Conservation (phyloP, 305 asterid species). For the Fraxinus nigra region DNA sequence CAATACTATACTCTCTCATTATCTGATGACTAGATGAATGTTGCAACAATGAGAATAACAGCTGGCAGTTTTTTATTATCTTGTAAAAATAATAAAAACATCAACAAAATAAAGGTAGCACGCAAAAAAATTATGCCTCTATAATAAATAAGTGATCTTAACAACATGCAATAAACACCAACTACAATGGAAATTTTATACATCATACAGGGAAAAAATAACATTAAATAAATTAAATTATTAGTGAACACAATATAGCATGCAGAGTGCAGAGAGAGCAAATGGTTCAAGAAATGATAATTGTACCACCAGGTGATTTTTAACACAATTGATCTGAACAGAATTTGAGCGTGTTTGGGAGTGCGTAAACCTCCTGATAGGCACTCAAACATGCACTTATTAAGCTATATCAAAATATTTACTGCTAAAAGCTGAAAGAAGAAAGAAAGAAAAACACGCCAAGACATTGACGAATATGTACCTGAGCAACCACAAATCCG, state of each 20-base stretch:
- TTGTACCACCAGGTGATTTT: constrained; percentile 1
- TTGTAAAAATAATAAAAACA: neutral
- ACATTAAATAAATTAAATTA: neutral
- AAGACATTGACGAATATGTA: constrained; percentile 26
- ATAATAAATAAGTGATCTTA: neutral
- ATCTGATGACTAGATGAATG: constrained; percentile 10
- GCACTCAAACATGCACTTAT: constrained; percentile 7
- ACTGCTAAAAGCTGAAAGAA: constrained; percentile 11
- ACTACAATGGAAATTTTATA: neutral
- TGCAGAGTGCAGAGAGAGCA: constrained; percentile 3
- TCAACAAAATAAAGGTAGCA: neutral
- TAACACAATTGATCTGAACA: constrained; percentile 16
- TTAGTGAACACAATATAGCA: neutral
- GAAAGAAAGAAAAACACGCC: constrained; percentile 7
- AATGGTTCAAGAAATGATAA: constrained; percentile 1
- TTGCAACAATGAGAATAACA: constrained; percentile 5
- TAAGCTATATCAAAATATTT: constrained; percentile 3
- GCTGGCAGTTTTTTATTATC: neutral
- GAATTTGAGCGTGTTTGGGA: neutral
- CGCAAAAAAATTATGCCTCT: neutral
- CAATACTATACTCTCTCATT: neutral
- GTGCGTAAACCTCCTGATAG: neutral
- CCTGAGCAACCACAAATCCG: constrained; percentile 96
- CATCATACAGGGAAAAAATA: neutral
- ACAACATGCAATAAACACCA: constrained; percentile 8